phyloP scores from a whole-genome alignment of 2,329 filamentous ascomycete genomes.

The Dryadomyces quercus-mongolicae region DNA sequence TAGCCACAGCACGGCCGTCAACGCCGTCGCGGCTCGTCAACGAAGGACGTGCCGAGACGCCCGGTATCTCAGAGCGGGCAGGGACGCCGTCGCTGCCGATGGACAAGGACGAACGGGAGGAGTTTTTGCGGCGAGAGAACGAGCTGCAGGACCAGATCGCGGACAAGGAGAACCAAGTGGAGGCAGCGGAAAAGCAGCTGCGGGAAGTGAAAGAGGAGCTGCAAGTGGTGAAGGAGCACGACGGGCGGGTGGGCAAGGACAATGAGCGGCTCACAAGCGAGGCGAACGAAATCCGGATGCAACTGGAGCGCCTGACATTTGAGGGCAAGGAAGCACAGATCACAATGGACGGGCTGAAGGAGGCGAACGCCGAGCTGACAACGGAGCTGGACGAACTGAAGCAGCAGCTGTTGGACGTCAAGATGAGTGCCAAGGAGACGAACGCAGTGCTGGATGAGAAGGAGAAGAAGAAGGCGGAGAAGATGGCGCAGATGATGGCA shows the following conservation, averaged over 20 bases:
- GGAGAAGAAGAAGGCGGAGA: slow-evolving; percentile 96
- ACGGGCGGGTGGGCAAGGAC: slow-evolving; percentile 70
- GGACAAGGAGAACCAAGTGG: slow-evolving; percentile 77
- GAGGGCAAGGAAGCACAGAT: slow-evolving; percentile 95
- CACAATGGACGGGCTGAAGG: slow-evolving; percentile 94
- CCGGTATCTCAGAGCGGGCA: slow-evolving; percentile 62
- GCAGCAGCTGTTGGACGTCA: slow-evolving; percentile 87
- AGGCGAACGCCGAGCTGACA: slow-evolving; percentile 88
- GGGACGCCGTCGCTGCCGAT: slow-evolving; percentile 78
- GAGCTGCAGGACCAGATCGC: slow-evolving; percentile 94
- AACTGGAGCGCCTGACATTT: slow-evolving; percentile 87
- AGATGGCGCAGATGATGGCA: slow-evolving; percentile 99
- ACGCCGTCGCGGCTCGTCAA: slow-evolving; percentile 37
- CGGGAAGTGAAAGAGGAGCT: slow-evolving; percentile 81
- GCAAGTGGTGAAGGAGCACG: slow-evolving; percentile 71
- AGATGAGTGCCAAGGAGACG: slow-evolving; percentile 93
- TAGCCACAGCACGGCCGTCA: slow-evolving; percentile 41
- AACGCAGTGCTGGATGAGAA: slow-evolving; percentile 87
- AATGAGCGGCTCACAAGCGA: slow-evolving; percentile 80
- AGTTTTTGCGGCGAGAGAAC: slow-evolving; percentile 89
- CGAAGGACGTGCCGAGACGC: slow-evolving; percentile 52
- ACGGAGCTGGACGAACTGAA: slow-evolving; percentile 88
- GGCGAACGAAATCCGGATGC: slow-evolving; percentile 90
- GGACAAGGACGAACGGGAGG: slow-evolving; percentile 93
- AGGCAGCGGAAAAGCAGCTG: slow-evolving; percentile 66